phyloP scores from a whole-genome alignment of 192 early-diverging fungal genomes.

The Geosiphon pyriformis region DNA sequence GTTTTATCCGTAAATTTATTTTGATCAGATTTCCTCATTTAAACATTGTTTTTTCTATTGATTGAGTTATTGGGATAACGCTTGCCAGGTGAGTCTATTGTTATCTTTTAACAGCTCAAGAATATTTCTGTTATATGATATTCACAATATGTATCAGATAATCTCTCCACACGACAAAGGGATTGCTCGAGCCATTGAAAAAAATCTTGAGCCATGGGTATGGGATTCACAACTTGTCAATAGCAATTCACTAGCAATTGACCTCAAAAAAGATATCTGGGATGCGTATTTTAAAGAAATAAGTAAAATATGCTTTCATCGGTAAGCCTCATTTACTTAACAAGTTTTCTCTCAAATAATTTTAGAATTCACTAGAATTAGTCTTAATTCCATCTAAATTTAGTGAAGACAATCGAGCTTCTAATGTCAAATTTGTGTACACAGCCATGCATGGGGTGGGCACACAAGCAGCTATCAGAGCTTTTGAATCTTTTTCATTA shows the following conservation, averaged over 20 bases:
- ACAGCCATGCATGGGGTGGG: constrained; percentile 98
- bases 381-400: too few species aligned
- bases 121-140: too few species aligned
- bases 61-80: constrained; percentile 74
- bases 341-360: too few species aligned
- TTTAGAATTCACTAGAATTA: too few species aligned
- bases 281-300: constrained; percentile 70
- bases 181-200: constrained; percentile 66
- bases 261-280: constrained; percentile 55
- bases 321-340: too few species aligned
- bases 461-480: constrained; percentile 60
- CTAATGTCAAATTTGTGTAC: constrained; percentile 69
- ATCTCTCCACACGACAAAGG: constrained; percentile 81
- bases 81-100: constrained; percentile 49
- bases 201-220: constrained; percentile 61
- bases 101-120: too few species aligned
- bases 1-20: constrained; percentile 22
- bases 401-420: constrained; percentile 42
- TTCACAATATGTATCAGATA: constrained; percentile 47
- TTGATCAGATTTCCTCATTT: constrained; percentile 24
- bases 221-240: constrained; percentile 65
- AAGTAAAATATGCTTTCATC: constrained; percentile 29
- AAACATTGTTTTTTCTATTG: not conserved
- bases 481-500: constrained; percentile 66
- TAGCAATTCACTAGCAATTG: constrained; percentile 41